These are phyloP conservation scores for Tuber melanosporum DNA, from an alignment of 495 filamentous ascomycete species.

Conservation along the genomic window DNA sequence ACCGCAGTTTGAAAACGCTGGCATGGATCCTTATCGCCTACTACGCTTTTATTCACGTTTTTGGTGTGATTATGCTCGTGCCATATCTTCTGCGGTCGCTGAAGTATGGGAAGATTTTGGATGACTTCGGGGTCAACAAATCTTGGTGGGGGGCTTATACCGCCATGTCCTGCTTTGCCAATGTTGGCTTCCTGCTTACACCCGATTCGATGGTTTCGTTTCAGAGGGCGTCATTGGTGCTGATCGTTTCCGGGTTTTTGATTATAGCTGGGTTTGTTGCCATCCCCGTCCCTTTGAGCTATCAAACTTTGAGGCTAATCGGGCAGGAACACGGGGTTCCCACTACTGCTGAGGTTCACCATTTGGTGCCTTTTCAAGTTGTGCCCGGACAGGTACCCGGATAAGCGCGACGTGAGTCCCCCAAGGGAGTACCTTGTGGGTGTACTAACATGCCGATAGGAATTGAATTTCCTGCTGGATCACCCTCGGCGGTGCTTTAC, in stretches of 20 bases:
- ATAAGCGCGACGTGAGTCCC: conserved; percentile 45
- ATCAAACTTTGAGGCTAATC: background rate
- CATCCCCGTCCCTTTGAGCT: background rate
- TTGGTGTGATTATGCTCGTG: conserved; percentile 64
- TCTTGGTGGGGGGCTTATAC: conserved; percentile 92
- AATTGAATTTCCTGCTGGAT: conserved; percentile 80
- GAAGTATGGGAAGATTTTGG: conserved; percentile 55
- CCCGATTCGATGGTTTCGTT: conserved; percentile 92
- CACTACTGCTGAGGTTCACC: conserved; percentile 80
- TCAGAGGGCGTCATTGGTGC: conserved; percentile 62
- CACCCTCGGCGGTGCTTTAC: conserved; percentile 95
- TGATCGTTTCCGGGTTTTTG: conserved; percentile 69
- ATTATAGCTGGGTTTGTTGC: conserved; percentile 60
- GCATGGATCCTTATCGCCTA: conserved; percentile 70
- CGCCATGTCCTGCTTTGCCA: conserved; percentile 74
- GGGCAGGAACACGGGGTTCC: conserved; percentile 77
- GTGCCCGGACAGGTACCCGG: conserved; percentile 44
- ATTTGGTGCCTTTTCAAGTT: conserved; percentile 66
- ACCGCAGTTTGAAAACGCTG: conserved; percentile 79
- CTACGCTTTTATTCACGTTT: conserved; percentile 64
- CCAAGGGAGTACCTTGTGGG: background rate
- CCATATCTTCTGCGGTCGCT: conserved; percentile 68
- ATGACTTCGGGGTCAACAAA: conserved; percentile 54
- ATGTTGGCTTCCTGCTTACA: conserved; percentile 78
- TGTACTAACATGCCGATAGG: conserved; percentile 47